Percentiles rank a stretch among this genome's conserved stretches.
These are phyloP conservation scores for Amphicarpaea edgeworthii DNA, from an alignment of 306 rosid genomes.

Conservation along the genomic window DNA sequence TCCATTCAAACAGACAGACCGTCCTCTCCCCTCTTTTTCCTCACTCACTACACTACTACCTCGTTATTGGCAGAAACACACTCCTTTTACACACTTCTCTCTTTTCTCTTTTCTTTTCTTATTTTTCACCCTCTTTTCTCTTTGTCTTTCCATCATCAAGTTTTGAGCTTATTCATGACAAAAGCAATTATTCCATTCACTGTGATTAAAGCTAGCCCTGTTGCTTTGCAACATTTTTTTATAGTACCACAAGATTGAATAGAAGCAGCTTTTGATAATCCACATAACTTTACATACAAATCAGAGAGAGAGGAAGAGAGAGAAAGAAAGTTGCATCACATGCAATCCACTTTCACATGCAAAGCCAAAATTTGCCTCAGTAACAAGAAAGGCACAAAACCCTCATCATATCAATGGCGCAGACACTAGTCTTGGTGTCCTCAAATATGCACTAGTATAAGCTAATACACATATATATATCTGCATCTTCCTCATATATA, in stretches of 20 bases:
- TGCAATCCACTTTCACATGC: constrained; percentile 60
- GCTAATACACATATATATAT: background rate
- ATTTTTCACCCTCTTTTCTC: constrained; percentile 40
- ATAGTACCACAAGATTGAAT: constrained; percentile 43
- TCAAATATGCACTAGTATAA: constrained; percentile 14
- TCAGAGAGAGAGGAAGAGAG: constrained; percentile 12
- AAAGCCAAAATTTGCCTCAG: constrained; percentile 81
- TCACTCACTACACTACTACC: too few relatives aligned
- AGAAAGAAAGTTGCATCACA: constrained; percentile 41
- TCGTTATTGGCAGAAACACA: constrained; percentile 55
- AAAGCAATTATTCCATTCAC: constrained; percentile 62
- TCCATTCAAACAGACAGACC: constrained; percentile 56
- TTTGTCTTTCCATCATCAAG: constrained; percentile 41
- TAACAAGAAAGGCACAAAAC: constrained; percentile 78
- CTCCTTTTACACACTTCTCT: constrained; percentile 44
- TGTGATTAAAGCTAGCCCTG: constrained; percentile 49
- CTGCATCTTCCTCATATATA: constrained; percentile 25
- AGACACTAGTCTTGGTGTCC: constrained; percentile 9
- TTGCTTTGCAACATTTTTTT: constrained; percentile 53
- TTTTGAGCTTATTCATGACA: constrained; percentile 56
- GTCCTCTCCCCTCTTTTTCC: constrained; percentile 51
- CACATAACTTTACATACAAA: constrained; percentile 47
- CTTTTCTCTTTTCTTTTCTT: constrained; percentile 1
- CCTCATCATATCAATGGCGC: constrained; percentile 33
- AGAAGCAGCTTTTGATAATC: constrained; percentile 58